A percentile compares a stretch with the other conserved stretches of the same genome.
phyloP scores from a whole-genome alignment of 305 asterid species.

The Ajuga reptans region DNA sequence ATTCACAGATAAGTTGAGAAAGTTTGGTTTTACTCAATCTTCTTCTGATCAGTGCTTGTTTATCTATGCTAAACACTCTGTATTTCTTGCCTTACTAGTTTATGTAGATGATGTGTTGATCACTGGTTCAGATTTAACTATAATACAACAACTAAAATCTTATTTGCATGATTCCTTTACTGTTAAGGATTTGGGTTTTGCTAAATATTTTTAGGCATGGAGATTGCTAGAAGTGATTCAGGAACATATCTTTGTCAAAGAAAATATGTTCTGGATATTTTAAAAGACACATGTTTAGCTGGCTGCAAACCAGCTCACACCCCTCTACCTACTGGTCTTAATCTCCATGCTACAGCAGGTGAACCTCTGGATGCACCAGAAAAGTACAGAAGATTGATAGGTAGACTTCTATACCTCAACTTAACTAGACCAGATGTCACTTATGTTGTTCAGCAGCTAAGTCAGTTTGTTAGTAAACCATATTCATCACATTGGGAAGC shows the following conservation, averaged over 20 bases:
- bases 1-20: background rate
- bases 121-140: background rate
- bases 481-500: no score
- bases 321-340: background rate
- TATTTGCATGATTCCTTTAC: background rate
- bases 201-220: background rate
- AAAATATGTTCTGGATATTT: background rate
- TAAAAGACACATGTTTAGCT: background rate
- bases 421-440: background rate
- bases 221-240: background rate
- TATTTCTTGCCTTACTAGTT: background rate
- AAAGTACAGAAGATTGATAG: background rate
- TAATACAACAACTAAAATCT: background rate
- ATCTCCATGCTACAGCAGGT: background rate
- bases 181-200: background rate
- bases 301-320: background rate
- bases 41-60: background rate
- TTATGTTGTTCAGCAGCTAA: background rate
- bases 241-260: background rate
- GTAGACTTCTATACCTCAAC: background rate
- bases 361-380: background rate
- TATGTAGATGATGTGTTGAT: background rate
- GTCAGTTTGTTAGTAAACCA: background rate
- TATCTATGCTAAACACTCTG: background rate
- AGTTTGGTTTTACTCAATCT: background rate